Base-by-base conservation (phyloP, 75 land plant genomes). In the Cunninghamia lanceolata region DNA sequence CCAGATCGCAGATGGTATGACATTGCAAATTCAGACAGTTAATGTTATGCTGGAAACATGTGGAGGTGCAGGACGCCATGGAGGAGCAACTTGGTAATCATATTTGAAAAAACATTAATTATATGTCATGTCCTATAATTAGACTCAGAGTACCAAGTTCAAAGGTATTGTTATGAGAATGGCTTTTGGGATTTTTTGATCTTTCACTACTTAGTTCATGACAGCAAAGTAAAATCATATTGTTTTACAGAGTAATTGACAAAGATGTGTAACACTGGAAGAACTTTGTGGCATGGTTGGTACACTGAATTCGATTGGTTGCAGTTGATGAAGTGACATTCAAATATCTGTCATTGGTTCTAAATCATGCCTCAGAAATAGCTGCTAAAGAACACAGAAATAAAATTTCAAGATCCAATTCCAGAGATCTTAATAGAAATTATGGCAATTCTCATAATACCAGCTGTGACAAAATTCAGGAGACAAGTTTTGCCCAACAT, bases 1-100 rank as follows among this genome's bases (percentile, higher is more conserved):
- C 83, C 89, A 98, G 99, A 95, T 98, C 91, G 99, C 99, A 91
- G 99, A 98, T 95, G 99, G 99, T 77, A 96, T 98, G 97, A 96
- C 99, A 47, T 46, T 98, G 80, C 89, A 93, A 90, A 95, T 98
- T 63, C 87, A 90, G 10, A 94, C 93, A 78, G 97, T 96, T 82
- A 98, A 96, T 91, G 92, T 98, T 53, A 86, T 98, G 86, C 91
- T 98, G 88, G 99, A 96, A 90, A 98, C 99, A 81, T 93, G 96
- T 66, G 97, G 99, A 80, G 96, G 99, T 85, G 88, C 89, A 53
- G 84, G 87, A 80, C 39, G 68, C 14, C 83, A 93, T 80, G 99
- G 90, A 89, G 96, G 97, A 86, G 96, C 99, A 81, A 84, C 94
- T 52, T 98, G 99, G 99, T 98, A 92, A 86, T 47, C 9, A 59